These are phyloP conservation scores for Myrica gale DNA, from an alignment of 306 rosid genomes.

Conservation along the genomic window DNA sequence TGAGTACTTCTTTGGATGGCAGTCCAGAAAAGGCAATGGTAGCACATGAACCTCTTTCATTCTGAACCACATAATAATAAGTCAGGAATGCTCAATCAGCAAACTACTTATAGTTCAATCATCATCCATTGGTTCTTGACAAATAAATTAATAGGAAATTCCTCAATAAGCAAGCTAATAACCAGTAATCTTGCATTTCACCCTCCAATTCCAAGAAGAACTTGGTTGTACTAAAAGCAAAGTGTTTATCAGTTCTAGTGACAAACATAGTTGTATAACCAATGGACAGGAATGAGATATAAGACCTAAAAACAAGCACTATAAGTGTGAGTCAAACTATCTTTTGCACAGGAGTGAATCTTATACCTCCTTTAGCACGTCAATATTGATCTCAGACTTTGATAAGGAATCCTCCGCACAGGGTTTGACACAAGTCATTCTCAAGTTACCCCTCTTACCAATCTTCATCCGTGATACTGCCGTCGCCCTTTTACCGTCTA, in stretches of 20 bases:
- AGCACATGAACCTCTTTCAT: not conserved
- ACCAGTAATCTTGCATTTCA: not conserved
- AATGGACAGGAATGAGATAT: conserved; percentile 22
- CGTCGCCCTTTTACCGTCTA: conserved; percentile 64
- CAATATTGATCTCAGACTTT: conserved; percentile 72
- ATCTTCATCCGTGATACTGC: conserved; percentile 76
- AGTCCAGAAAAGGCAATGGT: not conserved
- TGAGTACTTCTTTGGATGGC: not conserved
- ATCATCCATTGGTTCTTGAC: not conserved
- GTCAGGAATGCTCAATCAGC: not conserved
- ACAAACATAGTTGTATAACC: conserved; percentile 12
- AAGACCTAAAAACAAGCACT: not conserved
- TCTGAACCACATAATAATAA: not conserved
- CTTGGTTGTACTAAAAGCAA: not conserved
- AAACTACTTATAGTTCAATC: not conserved
- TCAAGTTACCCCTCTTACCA: conserved; percentile 69
- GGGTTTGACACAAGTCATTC: conserved; percentile 66
- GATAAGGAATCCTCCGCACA: conserved; percentile 88
- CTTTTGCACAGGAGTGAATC: conserved; percentile 22
- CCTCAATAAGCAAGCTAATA: not conserved
- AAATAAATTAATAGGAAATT: not conserved
- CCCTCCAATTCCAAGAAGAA: conserved; percentile 7
- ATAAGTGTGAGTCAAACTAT: conserved; percentile 7
- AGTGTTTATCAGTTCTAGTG: conserved; percentile 14
- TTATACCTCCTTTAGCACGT: conserved; percentile 88